phyloP scores from a whole-genome alignment of 2,329 filamentous ascomycete species.

The Fusarium sp. region DNA sequence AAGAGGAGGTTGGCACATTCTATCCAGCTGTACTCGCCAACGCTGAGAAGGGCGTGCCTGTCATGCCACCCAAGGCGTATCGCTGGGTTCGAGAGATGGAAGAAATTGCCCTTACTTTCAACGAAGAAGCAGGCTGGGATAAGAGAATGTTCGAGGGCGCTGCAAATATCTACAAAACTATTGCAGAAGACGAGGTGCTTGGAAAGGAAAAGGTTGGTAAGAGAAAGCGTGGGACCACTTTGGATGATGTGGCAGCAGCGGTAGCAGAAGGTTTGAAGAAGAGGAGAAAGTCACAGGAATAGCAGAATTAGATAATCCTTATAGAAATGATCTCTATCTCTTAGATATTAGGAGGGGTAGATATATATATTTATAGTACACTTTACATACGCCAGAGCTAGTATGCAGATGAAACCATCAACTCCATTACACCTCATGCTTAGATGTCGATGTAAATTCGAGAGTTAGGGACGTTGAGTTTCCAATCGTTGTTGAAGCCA shows the following conservation, averaged over 20 bases:
- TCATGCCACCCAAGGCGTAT: conserved; percentile 80
- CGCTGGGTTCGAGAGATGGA: conserved; percentile 83
- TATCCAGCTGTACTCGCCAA: conserved; percentile 60
- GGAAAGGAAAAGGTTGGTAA: conserved; percentile 69
- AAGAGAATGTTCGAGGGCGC: conserved; percentile 68
- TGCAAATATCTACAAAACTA: conserved; percentile 70
- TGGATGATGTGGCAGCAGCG: conserved; percentile 67
- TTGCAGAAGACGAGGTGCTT: conserved; percentile 72
- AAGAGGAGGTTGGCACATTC: conserved; percentile 64
- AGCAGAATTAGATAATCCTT: background rate
- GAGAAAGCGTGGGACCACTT: conserved; percentile 66
- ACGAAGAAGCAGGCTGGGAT: conserved; percentile 72
- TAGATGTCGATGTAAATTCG: conserved; percentile 45
- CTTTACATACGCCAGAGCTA: background rate
- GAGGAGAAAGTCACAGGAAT: conserved; percentile 54
- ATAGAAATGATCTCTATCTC: background rate
- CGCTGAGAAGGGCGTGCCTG: conserved; percentile 64
- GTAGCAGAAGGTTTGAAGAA: conserved; percentile 61
- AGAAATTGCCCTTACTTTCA: conserved; percentile 76
- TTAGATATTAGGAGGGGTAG: conserved; percentile 13
- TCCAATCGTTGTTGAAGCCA: conserved; percentile 50
- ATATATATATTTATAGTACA: conserved; percentile 29
- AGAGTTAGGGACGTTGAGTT: conserved; percentile 53
- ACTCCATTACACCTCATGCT: conserved; percentile 6
- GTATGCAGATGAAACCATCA: background rate